Percentiles rank a stretch among this genome's conserved stretches.
phyloP scores from a whole-genome alignment of 805 yeast genomes.

The Metschnikowia anglica region DNA sequence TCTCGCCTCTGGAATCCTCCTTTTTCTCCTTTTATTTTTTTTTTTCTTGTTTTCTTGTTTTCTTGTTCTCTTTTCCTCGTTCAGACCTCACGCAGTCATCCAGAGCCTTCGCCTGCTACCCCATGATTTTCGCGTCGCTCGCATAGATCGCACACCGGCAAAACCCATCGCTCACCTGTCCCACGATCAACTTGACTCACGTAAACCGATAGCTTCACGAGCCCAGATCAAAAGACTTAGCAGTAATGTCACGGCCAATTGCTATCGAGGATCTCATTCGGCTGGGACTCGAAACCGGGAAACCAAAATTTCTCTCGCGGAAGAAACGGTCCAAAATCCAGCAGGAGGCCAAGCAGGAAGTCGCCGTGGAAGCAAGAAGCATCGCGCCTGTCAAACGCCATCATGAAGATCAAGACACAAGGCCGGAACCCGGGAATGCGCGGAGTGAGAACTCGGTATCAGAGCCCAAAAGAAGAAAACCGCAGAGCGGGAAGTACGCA shows the following conservation, averaged over 20 bases:
- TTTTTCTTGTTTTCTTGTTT: too few species aligned
- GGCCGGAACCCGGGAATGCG: too few species aligned
- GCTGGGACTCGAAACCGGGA: constrained; percentile 8
- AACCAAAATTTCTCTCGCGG: constrained; percentile 19
- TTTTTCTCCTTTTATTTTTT: too few species aligned
- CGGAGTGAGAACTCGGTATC: background rate
- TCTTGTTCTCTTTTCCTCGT: too few species aligned
- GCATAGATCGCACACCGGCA: too few species aligned
- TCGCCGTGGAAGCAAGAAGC: background rate
- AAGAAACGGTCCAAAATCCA: constrained; percentile 12
- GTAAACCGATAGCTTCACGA: too few species aligned
- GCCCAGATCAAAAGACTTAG: background rate
- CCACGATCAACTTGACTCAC: too few species aligned
- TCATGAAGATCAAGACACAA: background rate
- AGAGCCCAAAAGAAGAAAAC: constrained; percentile 5
- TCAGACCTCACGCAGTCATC: too few species aligned
- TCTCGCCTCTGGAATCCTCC: too few species aligned
- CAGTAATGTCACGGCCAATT: constrained; percentile 19
- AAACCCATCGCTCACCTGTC: too few species aligned
- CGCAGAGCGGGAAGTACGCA: constrained; percentile 40
- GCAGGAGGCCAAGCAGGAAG: background rate
- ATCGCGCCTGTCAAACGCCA: background rate
- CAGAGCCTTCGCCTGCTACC: too few species aligned
- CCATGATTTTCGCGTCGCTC: too few species aligned
- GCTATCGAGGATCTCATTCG: constrained; percentile 19